Conservation (phyloP, 352 stramenopile genomes). For the Globisporangium cystogenes region DNA sequence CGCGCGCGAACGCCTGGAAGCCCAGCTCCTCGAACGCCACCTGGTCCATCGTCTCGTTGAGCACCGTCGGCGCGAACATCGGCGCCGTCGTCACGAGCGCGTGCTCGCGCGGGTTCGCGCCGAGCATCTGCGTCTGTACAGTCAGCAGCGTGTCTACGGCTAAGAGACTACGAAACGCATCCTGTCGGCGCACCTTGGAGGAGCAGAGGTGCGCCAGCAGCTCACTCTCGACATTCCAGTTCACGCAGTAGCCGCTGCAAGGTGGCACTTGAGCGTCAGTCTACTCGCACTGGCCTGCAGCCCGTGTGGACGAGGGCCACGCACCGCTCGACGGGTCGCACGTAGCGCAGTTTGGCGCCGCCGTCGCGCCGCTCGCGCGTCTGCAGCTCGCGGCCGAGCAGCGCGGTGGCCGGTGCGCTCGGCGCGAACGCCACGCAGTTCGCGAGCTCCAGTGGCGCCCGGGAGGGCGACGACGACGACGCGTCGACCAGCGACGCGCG, state of each 20-base stretch:
- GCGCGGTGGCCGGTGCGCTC: conserved; percentile 12
- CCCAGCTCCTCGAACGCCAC: conserved; percentile 77
- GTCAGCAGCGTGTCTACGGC: not conserved
- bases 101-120: conserved; percentile 39
- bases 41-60: conserved; percentile 73
- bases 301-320: too few species aligned
- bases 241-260: conserved; percentile 78
- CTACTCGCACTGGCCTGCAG: too few species aligned
- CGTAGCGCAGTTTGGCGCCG: conserved; percentile 36
- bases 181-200: conserved; percentile 16
- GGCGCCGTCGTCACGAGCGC: conserved; percentile 56
- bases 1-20: conserved; percentile 46
- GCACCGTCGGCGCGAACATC: conserved; percentile 39
- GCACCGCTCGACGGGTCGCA: conserved; percentile 40
- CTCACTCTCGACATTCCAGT: conserved; percentile 74
- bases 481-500: conserved; percentile 43
- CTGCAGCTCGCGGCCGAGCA: conserved; percentile 44
- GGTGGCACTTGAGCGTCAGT: too few species aligned
- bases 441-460: conserved; percentile 21
- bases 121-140: conserved; percentile 25
- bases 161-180: not conserved
- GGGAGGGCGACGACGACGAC: not conserved
- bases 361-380: conserved; percentile 45
- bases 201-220: conserved; percentile 55
- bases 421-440: conserved; percentile 43